Conservation (phyloP, 768 basidiomycete species). For the Leccinum ochraceum region DNA sequence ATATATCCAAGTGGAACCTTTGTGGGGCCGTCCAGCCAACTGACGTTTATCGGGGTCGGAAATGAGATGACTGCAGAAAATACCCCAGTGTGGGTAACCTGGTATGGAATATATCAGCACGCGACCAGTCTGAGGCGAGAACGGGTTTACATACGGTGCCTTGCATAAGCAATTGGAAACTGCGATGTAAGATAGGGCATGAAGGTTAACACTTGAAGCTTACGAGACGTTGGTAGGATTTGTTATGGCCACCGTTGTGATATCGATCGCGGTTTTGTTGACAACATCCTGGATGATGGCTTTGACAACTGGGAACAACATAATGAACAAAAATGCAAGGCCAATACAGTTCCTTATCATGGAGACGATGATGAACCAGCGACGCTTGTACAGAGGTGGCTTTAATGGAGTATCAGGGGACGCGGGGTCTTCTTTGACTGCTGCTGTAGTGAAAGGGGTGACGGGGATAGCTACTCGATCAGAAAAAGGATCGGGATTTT, state of each 20-base stretch:
- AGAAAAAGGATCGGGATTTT: slow-evolving; percentile 4
- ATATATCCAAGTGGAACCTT: slow-evolving; percentile 56
- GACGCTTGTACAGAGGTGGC: slow-evolving; percentile 58
- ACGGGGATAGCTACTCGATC: slow-evolving; percentile 9
- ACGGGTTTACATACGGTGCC: slow-evolving; percentile 46
- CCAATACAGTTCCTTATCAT: slow-evolving; percentile 51
- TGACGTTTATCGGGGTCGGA: slow-evolving; percentile 55
- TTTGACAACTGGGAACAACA: slow-evolving; percentile 66
- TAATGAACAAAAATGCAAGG: slow-evolving; percentile 64
- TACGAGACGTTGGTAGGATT: slow-evolving; percentile 58
- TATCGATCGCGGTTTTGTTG: slow-evolving; percentile 52
- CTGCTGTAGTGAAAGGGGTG: neutral
- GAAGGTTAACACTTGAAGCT: slow-evolving; percentile 22
- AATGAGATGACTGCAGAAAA: slow-evolving; percentile 66
- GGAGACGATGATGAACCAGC: slow-evolving; percentile 62
- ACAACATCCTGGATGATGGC: slow-evolving; percentile 69
- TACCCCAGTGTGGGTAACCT: slow-evolving; percentile 69
- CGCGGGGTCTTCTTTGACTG: neutral
- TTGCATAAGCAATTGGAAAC: slow-evolving; percentile 52
- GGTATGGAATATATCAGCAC: neutral
- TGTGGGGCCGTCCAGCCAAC: slow-evolving; percentile 54
- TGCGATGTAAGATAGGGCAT: slow-evolving; percentile 20
- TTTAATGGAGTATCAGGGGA: slow-evolving; percentile 12
- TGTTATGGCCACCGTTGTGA: slow-evolving; percentile 53
- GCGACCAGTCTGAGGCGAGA: neutral